Evolutionary conservation across 345 rosid species (phyloP), one percentile per base, ranked within the genome.

Genomic region (Excoecaria agallocha): DNA sequence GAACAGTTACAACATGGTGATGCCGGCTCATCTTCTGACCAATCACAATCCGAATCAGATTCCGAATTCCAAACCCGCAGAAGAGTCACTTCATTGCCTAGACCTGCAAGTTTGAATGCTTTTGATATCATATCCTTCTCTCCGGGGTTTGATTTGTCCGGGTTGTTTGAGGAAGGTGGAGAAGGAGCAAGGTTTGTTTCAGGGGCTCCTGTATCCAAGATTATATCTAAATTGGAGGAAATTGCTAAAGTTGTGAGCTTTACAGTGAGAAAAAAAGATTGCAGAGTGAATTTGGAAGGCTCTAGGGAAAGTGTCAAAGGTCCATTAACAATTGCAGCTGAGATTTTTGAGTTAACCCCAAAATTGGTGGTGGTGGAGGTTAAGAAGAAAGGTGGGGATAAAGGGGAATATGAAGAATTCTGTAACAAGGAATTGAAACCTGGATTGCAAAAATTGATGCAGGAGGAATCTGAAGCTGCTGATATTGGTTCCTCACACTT

Each of bases 381-480:
- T 51, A 93, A 85, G 91, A 92, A 89, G 90, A 91, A 88, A 84
- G 91, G 94, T 50, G 98, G 98, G 17, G 86, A 91, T 46, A 87
- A 48, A 80, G 89, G 83, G 68, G 97, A 93, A 80, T 93, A 89
- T 20, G 98, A 90, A 52, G 98, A 91, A 20, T 93, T 93, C 48
- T 90, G 90, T 70, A 79, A 84, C 39, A 88, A 71, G 68, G 91
- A 93, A 76, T 82, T 93, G 81, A 89, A 76, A 84, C 97, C 96
- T 6, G 93, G 89, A 43, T 72, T 91, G 73, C 86, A 89, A 85
- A 89, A 88, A 55, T 81, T 93, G 79, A 79, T 77, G 86, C 75
- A 56, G 68, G 96, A 91, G 70, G 88, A 88, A 68, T 80, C 87
- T 41, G 86, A 75, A 69, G 75, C 85, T 12, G 52, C 73, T 16